Evolutionary conservation across 768 basidiomycete species (phyloP).

Genomic region (Russula vinacea): DNA sequence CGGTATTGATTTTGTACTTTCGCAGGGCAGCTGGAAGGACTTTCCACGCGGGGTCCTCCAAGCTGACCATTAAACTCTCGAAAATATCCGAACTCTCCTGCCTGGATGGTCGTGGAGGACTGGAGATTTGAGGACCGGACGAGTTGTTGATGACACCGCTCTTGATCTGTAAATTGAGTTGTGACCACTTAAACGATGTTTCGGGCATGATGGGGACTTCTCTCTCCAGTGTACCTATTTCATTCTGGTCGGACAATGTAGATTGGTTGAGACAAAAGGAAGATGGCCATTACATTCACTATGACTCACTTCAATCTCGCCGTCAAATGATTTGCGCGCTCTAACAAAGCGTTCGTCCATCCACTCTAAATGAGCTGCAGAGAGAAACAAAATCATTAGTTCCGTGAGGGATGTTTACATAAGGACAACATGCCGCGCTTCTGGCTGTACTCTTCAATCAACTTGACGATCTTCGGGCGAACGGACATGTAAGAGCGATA

Average conservation of each 20-base stretch:
- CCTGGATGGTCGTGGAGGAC: constrained; percentile 47
- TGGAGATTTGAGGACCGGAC: constrained; percentile 25
- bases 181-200: constrained; percentile 52
- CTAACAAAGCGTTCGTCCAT: constrained; percentile 94
- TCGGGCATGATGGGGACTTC: constrained; percentile 43
- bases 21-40: constrained; percentile 96
- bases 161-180: constrained; percentile 19
- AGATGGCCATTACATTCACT: constrained; percentile 48
- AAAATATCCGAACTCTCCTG: constrained; percentile 72
- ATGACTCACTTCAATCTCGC: constrained; percentile 91
- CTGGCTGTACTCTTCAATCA: constrained; percentile 96
- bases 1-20: constrained; percentile 98
- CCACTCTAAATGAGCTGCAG: constrained; percentile 79
- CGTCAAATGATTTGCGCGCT: constrained; percentile 84
- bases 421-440: constrained; percentile 58
- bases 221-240: constrained; percentile 32
- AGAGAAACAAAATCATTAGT: constrained; percentile 1
- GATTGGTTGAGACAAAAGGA: constrained; percentile 21
- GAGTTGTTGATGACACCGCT: constrained; percentile 15
- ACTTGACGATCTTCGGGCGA: constrained; percentile 90
- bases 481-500: constrained; percentile 87
- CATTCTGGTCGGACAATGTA: constrained; percentile 28
- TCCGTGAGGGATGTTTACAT: neutral
- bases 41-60: constrained; percentile 98
- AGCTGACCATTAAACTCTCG: constrained; percentile 94